Evolutionary conservation across 2,329 filamentous ascomycete genomes (phyloP).

Genomic region (Xylariaceae sp.): DNA sequence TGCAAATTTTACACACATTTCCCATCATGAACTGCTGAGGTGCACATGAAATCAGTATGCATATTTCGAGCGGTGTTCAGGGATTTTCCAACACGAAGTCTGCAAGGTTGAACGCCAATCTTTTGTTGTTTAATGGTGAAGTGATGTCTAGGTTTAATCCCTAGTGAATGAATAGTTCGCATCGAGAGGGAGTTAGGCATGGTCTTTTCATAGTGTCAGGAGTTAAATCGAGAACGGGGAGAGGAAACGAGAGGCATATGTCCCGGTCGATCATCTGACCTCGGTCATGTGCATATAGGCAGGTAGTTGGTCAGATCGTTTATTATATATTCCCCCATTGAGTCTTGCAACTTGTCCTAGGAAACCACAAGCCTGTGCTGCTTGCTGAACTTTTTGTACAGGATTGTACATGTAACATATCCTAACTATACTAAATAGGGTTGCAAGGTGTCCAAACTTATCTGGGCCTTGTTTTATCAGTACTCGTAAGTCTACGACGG

Average conservation of each 20-base stretch:
- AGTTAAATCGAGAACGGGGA: background rate
- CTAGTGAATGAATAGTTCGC: conserved; percentile 14
- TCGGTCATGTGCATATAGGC: conserved; percentile 8
- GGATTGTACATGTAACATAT: too few relatives aligned
- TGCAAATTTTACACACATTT: background rate
- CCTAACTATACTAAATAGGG: too few relatives aligned
- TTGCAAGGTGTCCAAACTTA: too few relatives aligned
- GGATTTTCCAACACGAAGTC: background rate
- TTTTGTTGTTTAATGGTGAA: background rate
- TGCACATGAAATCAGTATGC: background rate
- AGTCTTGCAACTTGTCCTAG: conserved; percentile 5
- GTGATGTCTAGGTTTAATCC: background rate
- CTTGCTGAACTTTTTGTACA: too few relatives aligned
- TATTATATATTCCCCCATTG: conserved; percentile 2
- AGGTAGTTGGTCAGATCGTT: background rate
- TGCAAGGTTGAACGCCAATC: background rate
- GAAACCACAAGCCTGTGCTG: background rate
- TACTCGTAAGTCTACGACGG: too few relatives aligned
- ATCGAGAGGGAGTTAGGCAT: conserved; percentile 21
- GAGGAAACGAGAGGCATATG: background rate
- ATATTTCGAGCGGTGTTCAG: background rate
- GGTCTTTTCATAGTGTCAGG: background rate
- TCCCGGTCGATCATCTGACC: background rate
- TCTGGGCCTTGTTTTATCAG: too few relatives aligned
- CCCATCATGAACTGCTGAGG: background rate